Evolutionary conservation across 768 basidiomycete species (phyloP).

Genomic region (Panaeolus papilionaceus): DNA sequence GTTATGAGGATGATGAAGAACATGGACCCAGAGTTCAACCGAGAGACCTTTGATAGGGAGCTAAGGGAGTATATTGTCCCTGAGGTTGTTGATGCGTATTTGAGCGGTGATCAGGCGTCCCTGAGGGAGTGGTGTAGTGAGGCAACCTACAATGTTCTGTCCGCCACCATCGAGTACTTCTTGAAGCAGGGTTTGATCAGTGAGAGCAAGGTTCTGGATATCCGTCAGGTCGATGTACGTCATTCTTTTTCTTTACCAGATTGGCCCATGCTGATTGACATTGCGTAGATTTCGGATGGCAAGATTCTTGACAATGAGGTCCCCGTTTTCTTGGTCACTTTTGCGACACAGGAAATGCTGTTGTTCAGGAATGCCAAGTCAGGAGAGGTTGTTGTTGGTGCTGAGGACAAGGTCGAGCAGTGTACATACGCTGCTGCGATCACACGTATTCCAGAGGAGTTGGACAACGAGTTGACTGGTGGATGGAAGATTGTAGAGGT

Average conservation of each 20-base stretch:
- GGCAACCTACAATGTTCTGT: constrained; percentile 98
- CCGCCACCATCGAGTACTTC: constrained; percentile 97
- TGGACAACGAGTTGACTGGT: constrained; percentile 92
- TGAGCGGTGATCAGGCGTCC: constrained; percentile 87
- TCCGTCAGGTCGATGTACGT: constrained; percentile 94
- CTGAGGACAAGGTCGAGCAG: constrained; percentile 91
- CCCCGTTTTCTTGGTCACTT: constrained; percentile 91
- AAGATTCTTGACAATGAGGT: constrained; percentile 91
- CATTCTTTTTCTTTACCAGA: constrained; percentile 44
- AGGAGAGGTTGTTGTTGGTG: constrained; percentile 84
- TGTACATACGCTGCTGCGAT: constrained; percentile 92
- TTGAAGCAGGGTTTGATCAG: constrained; percentile 89
- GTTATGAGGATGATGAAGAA: constrained; percentile 86
- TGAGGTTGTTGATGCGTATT: constrained; percentile 95
- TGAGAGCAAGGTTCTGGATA: constrained; percentile 94
- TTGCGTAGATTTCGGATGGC: constrained; percentile 72
- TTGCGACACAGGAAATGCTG: constrained; percentile 93
- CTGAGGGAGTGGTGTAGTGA: constrained; percentile 94
- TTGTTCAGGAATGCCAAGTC: constrained; percentile 91
- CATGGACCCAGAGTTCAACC: constrained; percentile 88
- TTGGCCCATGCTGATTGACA: constrained; percentile 32
- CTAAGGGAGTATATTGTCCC: constrained; percentile 97
- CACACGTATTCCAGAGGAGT: constrained; percentile 86
- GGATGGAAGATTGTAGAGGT: constrained; percentile 99
- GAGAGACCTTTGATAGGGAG: constrained; percentile 89